Evolutionary conservation across 768 basidiomycete genomes (phyloP).

Genomic region (Plicaturopsis crispa): DNA sequence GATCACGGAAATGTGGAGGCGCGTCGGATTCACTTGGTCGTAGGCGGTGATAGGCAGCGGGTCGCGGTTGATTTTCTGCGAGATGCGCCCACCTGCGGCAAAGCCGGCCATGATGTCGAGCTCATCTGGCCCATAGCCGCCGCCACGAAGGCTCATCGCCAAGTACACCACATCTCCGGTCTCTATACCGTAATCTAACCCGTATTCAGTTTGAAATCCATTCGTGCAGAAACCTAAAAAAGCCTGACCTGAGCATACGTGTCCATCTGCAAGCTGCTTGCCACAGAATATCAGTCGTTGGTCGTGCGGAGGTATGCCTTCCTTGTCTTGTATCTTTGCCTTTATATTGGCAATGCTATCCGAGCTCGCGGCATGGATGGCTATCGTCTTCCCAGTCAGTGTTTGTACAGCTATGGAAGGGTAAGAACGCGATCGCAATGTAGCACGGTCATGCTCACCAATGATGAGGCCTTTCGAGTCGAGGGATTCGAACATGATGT

Average conservation of each 20-base stretch:
- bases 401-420: no score
- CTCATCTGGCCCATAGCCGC: no score
- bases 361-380: constrained; percentile 2
- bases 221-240: no score
- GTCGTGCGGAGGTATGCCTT: constrained; percentile 58
- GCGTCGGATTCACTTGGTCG: constrained; percentile 6
- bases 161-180: constrained; percentile 66
- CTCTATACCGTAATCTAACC: constrained; percentile 70
- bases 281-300: constrained; percentile 73
- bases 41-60: constrained; percentile 10
- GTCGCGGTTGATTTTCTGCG: constrained; percentile 16
- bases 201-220: no score
- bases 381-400: constrained; percentile 12
- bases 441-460: no score
- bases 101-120: constrained; percentile 20
- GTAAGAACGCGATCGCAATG: no score
- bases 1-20: constrained; percentile 11
- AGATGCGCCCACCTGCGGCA: constrained; percentile 13
- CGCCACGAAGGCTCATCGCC: constrained; percentile 63
- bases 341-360: constrained; percentile 17
- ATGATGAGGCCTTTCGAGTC: no score
- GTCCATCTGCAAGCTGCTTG: constrained; percentile 73
- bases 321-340: constrained; percentile 28
- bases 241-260: constrained; percentile 57
- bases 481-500: neutral